Evolutionary conservation across 768 basidiomycete species (phyloP).

Genomic region (Lentinula guzmanii): DNA sequence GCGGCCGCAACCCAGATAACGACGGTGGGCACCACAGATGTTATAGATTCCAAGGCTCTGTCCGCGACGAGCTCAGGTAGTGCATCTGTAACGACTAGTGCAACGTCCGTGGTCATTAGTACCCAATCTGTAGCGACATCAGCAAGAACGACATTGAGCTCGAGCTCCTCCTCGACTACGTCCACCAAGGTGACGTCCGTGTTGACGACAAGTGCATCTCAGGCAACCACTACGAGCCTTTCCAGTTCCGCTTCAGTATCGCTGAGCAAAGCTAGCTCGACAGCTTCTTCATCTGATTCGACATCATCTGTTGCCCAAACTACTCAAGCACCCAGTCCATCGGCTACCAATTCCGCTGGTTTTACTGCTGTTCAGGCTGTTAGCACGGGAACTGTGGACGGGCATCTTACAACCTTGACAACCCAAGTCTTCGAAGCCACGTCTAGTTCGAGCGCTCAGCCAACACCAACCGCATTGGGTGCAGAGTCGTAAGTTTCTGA

Average conservation of each 20-base stretch:
- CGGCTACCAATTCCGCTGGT: neutral
- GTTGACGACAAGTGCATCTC: neutral
- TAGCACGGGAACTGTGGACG: neutral
- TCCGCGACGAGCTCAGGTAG: neutral
- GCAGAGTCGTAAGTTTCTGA: neutral
- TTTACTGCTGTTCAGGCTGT: neutral
- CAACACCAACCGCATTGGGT: neutral
- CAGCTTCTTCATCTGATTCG: neutral
- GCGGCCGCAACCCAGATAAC: neutral
- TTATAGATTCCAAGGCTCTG: neutral
- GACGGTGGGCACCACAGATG: neutral
- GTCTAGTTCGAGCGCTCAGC: neutral
- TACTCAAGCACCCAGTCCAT: neutral
- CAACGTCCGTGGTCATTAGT: neutral
- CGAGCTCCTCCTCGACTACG: neutral
- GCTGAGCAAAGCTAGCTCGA: neutral
- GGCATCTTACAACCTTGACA: neutral
- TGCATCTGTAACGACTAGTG: neutral
- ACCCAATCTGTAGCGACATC: neutral
- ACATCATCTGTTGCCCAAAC: neutral
- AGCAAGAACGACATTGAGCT: neutral
- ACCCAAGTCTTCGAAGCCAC: neutral
- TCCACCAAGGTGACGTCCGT: neutral
- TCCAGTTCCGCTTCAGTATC: neutral
- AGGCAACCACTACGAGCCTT: neutral